Base-by-base conservation (phyloP, 192 early-diverging fungal genomes). In the Backusella morwellensis region DNA sequence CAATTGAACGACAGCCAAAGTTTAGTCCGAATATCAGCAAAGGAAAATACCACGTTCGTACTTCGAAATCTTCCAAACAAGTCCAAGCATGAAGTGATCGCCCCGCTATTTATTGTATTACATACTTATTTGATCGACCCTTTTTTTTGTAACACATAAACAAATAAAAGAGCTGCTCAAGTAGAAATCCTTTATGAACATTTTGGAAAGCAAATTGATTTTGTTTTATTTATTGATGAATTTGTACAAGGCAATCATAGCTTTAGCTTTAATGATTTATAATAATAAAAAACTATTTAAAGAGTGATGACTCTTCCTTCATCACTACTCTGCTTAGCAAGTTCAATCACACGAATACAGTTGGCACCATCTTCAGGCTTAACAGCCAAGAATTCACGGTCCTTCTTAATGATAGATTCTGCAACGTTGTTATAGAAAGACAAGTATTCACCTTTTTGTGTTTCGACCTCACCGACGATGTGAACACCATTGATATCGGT, bases 271-370 rank as follows among this genome's bases (percentile, higher is more conserved):
- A 63, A 63, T 26, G 26, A 59, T 59, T 23, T 11, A 26, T 59
- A 59, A 14, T 23, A 19, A 35, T 29, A 35, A 67, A 35, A 34
- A 36, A n/a, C 8, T 34, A 70, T 59, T 83, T 84, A 87, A 59
- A 90, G 85, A 6, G 70, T 42, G 50, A 90, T 80, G 9, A 85
- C 81, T 50, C 83, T 77, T 38, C 85, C 83, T 77, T 88, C 88
- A 41, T 80, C 79, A 71, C 85, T 88, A 79, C 91, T 92, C 76
- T 90, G 73, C 77, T 87, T 87, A 17, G 92, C 91, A 47, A 92
- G 79, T 83, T 94, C 89, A 52, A 94, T 91, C 36, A 92, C 79
- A 32, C 86, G 84, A 56, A 94, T 91, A 35, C 91, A 89, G 42
- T 88, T 80, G 3, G 85, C 87, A 40, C 89, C 92, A 72, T 92